phyloP scores from a whole-genome alignment of 2,329 filamentous ascomycete genomes.

The Thelonectria blattea region DNA sequence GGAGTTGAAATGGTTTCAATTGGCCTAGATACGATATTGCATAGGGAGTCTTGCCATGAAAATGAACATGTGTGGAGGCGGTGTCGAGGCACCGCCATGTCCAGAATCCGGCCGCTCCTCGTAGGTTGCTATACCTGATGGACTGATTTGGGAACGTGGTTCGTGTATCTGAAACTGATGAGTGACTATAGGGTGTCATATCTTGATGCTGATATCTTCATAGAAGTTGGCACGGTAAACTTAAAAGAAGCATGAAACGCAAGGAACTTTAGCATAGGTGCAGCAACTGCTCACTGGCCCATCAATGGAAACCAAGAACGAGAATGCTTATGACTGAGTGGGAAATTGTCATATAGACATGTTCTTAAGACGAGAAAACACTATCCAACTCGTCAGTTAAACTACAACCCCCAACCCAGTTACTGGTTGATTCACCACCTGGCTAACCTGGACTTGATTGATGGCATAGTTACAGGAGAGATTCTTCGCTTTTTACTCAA shows the following conservation, averaged over 20 bases:
- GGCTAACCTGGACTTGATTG: background rate
- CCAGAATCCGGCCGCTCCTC: too few relatives aligned
- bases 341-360: background rate
- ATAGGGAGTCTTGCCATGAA: too few relatives aligned
- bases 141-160: background rate
- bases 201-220: background rate
- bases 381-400: background rate
- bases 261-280: background rate
- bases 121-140: too few relatives aligned
- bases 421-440: too few relatives aligned
- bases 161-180: background rate
- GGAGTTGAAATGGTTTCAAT: too few relatives aligned
- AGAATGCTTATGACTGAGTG: background rate
- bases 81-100: too few relatives aligned
- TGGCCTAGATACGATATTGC: too few relatives aligned
- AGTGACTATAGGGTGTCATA: background rate
- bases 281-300: background rate
- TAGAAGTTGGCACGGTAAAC: background rate
- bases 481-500: background rate
- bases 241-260: background rate
- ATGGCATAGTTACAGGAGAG: background rate
- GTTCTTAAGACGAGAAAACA: background rate
- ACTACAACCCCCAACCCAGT: background rate
- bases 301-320: background rate
- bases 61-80: too few relatives aligned